Evolutionary conservation across 2,329 filamentous ascomycete genomes (phyloP), one percentile per base, ranked within the genome.

Genomic region (Fusarium anguioides): DNA sequence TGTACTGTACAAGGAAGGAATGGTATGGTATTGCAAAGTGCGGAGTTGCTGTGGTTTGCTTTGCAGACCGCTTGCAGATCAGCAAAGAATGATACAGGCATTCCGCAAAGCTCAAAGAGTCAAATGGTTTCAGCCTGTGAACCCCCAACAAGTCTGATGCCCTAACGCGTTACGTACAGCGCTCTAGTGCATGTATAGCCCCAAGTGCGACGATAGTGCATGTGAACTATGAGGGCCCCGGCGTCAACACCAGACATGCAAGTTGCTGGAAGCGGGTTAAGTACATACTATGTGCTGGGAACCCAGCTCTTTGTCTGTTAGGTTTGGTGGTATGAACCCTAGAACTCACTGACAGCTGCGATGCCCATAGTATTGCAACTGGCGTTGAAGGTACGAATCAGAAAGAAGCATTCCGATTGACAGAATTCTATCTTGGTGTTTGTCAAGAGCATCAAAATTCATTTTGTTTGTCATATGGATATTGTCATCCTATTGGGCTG

Each of bases 41-140:
- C 58, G 65, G 59, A 72, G 58, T 64, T n/a, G 55, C 45, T 59
- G 49, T 44, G 36, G 37, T 51, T 51, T 39, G 60, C 64, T 53
- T 51, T 33, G 54, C 61, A 70, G 61, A 69, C 69, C 64, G 69
- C 69, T 64, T 62, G 60, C 55, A 68, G 64, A 72, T 65, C 67
- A 69, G 64, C 58, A 64, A 68, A 31, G 23, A 49, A 44, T 63
- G 35, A 68, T 58, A 42, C 60, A 68, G 48, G 53, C 40, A 68
- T 65, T 68, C 53, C 47, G 48, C 49, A 46, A 47, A 55, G 53
- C 48, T 57, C 64, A 52, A 45, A 55, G 51, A 53, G 48, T 60
- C 33, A 61, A 60, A 56, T 67, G 67, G 69, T 64, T 66, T 67
- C 62, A 51, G 54, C 29, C 42, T 57, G 60, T 72, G 69, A 72